Evolutionary conservation across 2,329 filamentous ascomycete genomes (phyloP).

Genomic region (Venturia oleaginea): DNA sequence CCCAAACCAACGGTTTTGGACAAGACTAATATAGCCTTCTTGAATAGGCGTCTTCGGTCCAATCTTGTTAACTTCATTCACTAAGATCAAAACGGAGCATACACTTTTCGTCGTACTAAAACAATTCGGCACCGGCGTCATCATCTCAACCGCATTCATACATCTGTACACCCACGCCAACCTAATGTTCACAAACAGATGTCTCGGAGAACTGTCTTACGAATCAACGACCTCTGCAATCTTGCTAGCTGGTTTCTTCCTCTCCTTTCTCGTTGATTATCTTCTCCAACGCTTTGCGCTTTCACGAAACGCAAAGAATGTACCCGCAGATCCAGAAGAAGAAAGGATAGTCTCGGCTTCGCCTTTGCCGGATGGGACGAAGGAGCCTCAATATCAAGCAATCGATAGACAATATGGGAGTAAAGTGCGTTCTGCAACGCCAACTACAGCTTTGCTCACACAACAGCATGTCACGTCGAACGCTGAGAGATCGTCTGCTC

Average conservation of each 20-base stretch:
- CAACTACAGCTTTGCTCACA: neutral
- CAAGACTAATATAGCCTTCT: slow-evolving; percentile 23
- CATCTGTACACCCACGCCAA: slow-evolving; percentile 59
- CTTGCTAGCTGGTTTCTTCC: slow-evolving; percentile 63
- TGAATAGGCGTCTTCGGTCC: slow-evolving; percentile 51
- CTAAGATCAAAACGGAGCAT: slow-evolving; percentile 40
- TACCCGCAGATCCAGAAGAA: neutral
- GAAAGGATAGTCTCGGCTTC: neutral
- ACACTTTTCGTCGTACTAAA: slow-evolving; percentile 55
- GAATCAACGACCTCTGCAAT: slow-evolving; percentile 63
- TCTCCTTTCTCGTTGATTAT: slow-evolving; percentile 66
- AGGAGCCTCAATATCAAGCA: slow-evolving; percentile 32
- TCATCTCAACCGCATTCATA: slow-evolving; percentile 62
- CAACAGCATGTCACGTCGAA: neutral
- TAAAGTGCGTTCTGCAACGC: neutral
- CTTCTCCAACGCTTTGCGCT: neutral
- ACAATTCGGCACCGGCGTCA: slow-evolving; percentile 63
- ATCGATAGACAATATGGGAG: slow-evolving; percentile 41
- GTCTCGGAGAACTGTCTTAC: slow-evolving; percentile 56
- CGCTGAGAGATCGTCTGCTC: slow-evolving; percentile 14
- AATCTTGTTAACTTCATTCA: slow-evolving; percentile 51
- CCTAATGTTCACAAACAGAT: slow-evolving; percentile 64
- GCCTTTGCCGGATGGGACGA: too few relatives aligned
- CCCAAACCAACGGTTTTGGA: neutral
- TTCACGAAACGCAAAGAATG: neutral